Evolutionary conservation across 305 asterid species (phyloP).

Genomic region (Andrographis paniculata): DNA sequence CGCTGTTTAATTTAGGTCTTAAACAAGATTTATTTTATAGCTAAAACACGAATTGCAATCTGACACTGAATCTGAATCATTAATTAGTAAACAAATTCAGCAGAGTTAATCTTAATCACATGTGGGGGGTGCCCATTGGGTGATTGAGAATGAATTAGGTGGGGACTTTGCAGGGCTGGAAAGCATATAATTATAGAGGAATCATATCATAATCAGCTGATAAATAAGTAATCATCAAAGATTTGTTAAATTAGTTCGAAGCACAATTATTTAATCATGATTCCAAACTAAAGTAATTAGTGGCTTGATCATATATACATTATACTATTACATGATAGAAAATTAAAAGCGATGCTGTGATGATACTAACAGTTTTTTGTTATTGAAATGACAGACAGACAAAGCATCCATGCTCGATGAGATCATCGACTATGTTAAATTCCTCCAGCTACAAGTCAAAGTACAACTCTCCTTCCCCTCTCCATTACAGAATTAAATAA

Average conservation of each 20-base stretch:
- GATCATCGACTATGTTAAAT: conserved; percentile 95
- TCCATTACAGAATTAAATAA: background rate
- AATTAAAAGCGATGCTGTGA: background rate
- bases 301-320: conserved; percentile 5
- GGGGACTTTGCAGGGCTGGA: conserved; percentile 32
- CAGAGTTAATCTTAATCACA: conserved; percentile 2
- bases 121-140: conserved; percentile 14
- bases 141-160: conserved; percentile 29
- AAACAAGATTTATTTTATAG: too few species aligned
- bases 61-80: conserved; percentile 11
- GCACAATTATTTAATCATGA: background rate
- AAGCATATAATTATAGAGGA: conserved; percentile 25
- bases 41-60: background rate
- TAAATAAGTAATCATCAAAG: conserved; percentile 19
- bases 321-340: too few species aligned
- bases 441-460: conserved; percentile 98
- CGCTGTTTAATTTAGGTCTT: too few species aligned
- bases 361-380: conserved; percentile 16
- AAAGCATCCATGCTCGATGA: conserved; percentile 97
- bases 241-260: conserved; percentile 8
- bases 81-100: conserved; percentile 11
- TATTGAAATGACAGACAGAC: conserved; percentile 79
- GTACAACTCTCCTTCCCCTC: conserved; percentile 29
- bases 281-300: background rate
- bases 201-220: conserved; percentile 28